These are phyloP conservation scores for Citrullus colocynthis DNA, from an alignment of 306 rosid genomes.

Conservation along the genomic window DNA sequence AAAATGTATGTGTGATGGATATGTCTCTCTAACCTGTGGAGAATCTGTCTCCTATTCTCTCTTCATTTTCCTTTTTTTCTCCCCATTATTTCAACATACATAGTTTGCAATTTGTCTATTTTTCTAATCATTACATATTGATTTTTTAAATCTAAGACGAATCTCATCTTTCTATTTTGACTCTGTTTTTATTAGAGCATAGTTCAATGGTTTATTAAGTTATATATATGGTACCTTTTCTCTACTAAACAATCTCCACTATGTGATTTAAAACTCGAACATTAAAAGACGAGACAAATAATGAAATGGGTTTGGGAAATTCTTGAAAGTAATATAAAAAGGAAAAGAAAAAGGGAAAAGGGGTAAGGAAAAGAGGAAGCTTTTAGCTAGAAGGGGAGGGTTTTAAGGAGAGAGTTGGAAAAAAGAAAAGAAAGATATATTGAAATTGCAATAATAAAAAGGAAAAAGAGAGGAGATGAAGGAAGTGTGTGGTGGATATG, in stretches of 20 bases:
- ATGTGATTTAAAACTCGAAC: no score
- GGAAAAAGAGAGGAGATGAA: not conserved
- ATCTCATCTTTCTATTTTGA: no score
- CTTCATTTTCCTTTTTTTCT: not conserved
- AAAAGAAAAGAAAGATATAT: not conserved
- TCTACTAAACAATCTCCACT: no score
- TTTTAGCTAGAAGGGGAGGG: not conserved
- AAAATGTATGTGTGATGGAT: not conserved
- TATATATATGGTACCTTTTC: no score
- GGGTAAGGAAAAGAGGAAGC: not conserved
- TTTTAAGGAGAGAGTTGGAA: not conserved
- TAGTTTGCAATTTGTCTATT: not conserved
- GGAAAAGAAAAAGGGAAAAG: not conserved
- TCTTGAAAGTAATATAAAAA: not conserved
- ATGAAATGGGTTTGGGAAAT: not conserved
- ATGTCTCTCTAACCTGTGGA: not conserved
- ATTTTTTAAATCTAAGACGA: no score
- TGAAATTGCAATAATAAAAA: not conserved
- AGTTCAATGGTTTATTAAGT: no score
- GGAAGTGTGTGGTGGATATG: not conserved
- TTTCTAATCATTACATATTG: no score
- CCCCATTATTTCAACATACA: no score
- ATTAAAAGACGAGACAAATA: no score
- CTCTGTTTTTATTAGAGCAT: no score
- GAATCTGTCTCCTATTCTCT: not conserved